Percentiles rank a stretch among this genome's conserved stretches.
Conservation (phyloP, 495 filamentous ascomycete species). For the Xylaria scruposa region DNA sequence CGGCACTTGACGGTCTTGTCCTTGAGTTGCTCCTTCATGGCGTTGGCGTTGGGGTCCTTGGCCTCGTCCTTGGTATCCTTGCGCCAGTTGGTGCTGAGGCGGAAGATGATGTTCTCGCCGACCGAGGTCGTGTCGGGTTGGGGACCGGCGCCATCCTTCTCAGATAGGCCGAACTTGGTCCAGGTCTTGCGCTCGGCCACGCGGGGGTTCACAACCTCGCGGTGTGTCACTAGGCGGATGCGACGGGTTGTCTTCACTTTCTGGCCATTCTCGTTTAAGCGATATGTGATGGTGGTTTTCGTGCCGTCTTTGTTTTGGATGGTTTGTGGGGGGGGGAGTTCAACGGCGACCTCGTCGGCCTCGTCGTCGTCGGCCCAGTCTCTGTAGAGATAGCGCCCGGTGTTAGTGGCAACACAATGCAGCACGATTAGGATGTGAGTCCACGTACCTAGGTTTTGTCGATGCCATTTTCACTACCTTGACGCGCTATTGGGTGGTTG, state of each 20-base stretch:
- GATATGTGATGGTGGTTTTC: conserved; percentile 90
- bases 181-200: conserved; percentile 92
- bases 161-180: conserved; percentile 82
- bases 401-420: neutral
- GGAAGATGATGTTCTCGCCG: conserved; percentile 97
- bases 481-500: neutral
- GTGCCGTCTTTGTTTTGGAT: conserved; percentile 97
- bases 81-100: conserved; percentile 88
- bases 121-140: conserved; percentile 88
- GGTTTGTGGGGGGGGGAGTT: conserved; percentile 83
- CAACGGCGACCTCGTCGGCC: conserved; percentile 80
- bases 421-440: neutral
- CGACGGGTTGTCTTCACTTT: conserved; percentile 95
- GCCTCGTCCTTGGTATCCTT: conserved; percentile 82
- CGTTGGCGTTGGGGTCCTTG: conserved; percentile 74
- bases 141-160: conserved; percentile 70
- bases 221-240: conserved; percentile 85
- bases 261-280: conserved; percentile 89
- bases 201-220: conserved; percentile 93
- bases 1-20: conserved; percentile 99
- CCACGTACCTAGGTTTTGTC: conserved; percentile 26
- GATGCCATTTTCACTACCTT: conserved; percentile 26
- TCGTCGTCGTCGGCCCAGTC: conserved; percentile 98
- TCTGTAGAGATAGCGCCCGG: conserved; percentile 32
- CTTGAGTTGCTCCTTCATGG: conserved; percentile 90